Conservation (phyloP, 2,329 filamentous ascomycete species). For the Nannizziopsis barbatae region DNA sequence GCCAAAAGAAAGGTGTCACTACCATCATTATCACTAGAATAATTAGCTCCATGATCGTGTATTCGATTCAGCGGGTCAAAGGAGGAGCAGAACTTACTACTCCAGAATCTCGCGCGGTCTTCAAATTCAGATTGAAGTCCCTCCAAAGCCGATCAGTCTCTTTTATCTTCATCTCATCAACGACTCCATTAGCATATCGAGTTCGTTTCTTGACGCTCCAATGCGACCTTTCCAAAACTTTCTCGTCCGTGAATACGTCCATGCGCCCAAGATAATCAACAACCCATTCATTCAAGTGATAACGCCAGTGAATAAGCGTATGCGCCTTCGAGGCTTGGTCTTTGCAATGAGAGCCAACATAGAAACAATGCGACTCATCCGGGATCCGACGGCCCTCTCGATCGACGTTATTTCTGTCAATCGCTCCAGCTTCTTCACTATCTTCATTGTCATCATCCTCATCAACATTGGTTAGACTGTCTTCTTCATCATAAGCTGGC, state of each 20-base stretch:
- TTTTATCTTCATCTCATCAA: constrained; percentile 53
- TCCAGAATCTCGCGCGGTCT: constrained; percentile 41
- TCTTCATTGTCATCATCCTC: constrained; percentile 34
- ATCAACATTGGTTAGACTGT: constrained; percentile 26
- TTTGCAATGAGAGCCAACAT: constrained; percentile 48
- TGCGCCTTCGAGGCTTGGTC: constrained; percentile 59
- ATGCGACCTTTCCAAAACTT: constrained; percentile 50
- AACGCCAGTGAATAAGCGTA: constrained; percentile 63
- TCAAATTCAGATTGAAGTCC: constrained; percentile 54
- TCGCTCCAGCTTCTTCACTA: constrained; percentile 25
- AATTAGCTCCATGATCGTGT: too few species aligned
- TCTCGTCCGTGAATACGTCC: constrained; percentile 46
- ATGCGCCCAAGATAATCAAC: constrained; percentile 49
- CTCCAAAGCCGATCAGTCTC: constrained; percentile 52
- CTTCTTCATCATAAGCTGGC: constrained; percentile 42
- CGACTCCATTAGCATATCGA: constrained; percentile 51
- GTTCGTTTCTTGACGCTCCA: constrained; percentile 50
- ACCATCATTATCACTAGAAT: background rate
- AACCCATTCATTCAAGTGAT: constrained; percentile 61
- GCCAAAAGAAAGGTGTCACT: background rate
- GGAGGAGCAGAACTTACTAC: background rate
- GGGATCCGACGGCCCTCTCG: constrained; percentile 40
- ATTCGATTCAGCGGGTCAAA: background rate
- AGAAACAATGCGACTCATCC: constrained; percentile 38
- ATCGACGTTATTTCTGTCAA: constrained; percentile 29